Percentiles rank a stretch among this genome's conserved stretches.
Evolutionary conservation across 225 moss, liverwort and hornwort genomes (phyloP).

Genomic region (Pseudisothecium myosuroides): DNA sequence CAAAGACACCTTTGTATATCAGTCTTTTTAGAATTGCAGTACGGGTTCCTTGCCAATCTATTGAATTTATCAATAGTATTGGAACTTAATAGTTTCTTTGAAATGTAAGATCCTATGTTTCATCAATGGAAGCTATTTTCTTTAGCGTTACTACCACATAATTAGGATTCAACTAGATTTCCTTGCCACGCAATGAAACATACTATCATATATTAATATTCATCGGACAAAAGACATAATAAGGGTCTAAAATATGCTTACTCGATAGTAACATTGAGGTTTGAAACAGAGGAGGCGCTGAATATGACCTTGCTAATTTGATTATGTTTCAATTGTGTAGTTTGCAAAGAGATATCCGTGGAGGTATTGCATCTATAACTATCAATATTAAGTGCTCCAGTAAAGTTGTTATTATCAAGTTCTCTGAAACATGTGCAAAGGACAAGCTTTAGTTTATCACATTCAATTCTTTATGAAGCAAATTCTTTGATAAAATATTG

Average conservation of each 20-base stretch:
- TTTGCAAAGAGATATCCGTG: too few relatives aligned
- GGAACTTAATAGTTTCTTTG: not conserved
- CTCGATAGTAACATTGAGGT: not conserved
- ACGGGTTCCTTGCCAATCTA: constrained; percentile 1
- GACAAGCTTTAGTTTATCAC: not conserved
- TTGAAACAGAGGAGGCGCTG: not conserved
- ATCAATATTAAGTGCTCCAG: not conserved
- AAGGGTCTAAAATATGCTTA: not conserved
- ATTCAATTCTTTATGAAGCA: not conserved
- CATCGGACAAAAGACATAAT: not conserved
- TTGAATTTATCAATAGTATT: not conserved
- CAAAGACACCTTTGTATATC: constrained; percentile 8
- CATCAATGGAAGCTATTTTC: not conserved
- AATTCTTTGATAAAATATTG: not conserved
- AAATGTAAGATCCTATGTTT: not conserved
- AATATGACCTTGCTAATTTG: not conserved
- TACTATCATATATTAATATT: not conserved
- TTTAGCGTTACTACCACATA: not conserved
- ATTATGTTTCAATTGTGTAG: not conserved
- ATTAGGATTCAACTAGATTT: not conserved
- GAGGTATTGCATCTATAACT: not conserved
- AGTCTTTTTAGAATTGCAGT: not conserved
- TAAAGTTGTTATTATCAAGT: not conserved
- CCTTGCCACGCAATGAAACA: not conserved
- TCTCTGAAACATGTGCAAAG: not conserved